phyloP scores from a whole-genome alignment of 2,329 filamentous ascomycete species.

The Fusarium sp. region DNA sequence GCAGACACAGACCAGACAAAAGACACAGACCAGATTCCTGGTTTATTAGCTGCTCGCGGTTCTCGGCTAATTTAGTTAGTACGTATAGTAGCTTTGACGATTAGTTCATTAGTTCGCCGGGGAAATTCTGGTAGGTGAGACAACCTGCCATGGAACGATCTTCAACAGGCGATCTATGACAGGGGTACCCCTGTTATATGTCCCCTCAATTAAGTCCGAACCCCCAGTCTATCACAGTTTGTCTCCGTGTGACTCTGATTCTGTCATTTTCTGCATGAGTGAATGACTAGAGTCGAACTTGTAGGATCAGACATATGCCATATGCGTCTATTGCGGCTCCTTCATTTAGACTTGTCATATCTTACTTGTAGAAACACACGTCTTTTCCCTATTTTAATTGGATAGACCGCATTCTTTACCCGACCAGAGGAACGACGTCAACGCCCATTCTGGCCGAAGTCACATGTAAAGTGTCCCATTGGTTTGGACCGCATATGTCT shows the following conservation, averaged over 20 bases:
- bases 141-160: constrained; percentile 1
- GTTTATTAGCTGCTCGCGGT: background rate
- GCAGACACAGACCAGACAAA: background rate
- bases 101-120: background rate
- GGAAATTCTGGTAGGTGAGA: constrained; percentile 24
- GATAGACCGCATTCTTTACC: background rate
- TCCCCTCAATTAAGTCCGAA: background rate
- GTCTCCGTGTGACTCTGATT: background rate
- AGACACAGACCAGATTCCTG: constrained; percentile 10
- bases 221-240: background rate
- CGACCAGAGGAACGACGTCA: background rate
- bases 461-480: background rate
- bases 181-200: background rate
- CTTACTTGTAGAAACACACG: background rate
- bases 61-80: background rate
- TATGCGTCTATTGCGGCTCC: background rate
- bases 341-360: background rate
- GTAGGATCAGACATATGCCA: background rate
- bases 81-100: too few relatives aligned
- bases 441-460: background rate
- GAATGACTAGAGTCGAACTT: too few relatives aligned
- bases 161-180: background rate
- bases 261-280: background rate
- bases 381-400: background rate
- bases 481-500: background rate